These are phyloP conservation scores for Yamadazyma sp. DNA, from an alignment of 1,139 yeast genomes.

Conservation along the genomic window DNA sequence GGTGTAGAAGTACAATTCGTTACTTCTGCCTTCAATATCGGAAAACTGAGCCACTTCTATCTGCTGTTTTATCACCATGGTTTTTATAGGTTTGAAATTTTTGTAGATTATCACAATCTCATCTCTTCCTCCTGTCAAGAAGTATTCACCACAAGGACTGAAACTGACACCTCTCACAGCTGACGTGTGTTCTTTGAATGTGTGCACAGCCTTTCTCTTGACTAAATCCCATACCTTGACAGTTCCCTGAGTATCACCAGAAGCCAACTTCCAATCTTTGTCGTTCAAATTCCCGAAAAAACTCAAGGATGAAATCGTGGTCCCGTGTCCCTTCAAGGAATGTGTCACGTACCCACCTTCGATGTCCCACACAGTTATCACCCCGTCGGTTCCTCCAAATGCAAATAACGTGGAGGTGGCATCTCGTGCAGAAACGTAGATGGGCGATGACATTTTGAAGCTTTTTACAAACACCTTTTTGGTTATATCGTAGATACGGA, in stretches of 20 bases:
- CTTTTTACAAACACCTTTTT: slow-evolving; percentile 50
- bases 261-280: slow-evolving; percentile 73
- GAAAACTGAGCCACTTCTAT: slow-evolving; percentile 82
- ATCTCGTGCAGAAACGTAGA: slow-evolving; percentile 76
- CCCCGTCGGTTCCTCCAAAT: slow-evolving; percentile 95
- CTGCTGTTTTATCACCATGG: slow-evolving; percentile 73
- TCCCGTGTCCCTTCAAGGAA: slow-evolving; percentile 90
- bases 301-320: slow-evolving; percentile 76
- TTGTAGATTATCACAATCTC: slow-evolving; percentile 68
- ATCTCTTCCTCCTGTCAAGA: slow-evolving; percentile 90
- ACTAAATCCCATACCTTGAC: slow-evolving; percentile 91
- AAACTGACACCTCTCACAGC: slow-evolving; percentile 89
- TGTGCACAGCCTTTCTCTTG: slow-evolving; percentile 63
- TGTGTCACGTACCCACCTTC: slow-evolving; percentile 88
- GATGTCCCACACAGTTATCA: slow-evolving; percentile 88
- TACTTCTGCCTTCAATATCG: slow-evolving; percentile 20
- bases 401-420: slow-evolving; percentile 83
- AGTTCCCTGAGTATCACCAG: slow-evolving; percentile 87
- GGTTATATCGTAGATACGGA: slow-evolving; percentile 59
- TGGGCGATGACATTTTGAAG: slow-evolving; percentile 71
- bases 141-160: slow-evolving; percentile 46
- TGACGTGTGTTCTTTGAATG: slow-evolving; percentile 72
- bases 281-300: slow-evolving; percentile 75
- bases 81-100: slow-evolving; percentile 55
- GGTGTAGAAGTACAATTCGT: slow-evolving; percentile 50